A percentile compares a stretch with the other conserved stretches of the same genome.
phyloP scores from a whole-genome alignment of 768 basidiomycete genomes.

The Mycena maculata region DNA sequence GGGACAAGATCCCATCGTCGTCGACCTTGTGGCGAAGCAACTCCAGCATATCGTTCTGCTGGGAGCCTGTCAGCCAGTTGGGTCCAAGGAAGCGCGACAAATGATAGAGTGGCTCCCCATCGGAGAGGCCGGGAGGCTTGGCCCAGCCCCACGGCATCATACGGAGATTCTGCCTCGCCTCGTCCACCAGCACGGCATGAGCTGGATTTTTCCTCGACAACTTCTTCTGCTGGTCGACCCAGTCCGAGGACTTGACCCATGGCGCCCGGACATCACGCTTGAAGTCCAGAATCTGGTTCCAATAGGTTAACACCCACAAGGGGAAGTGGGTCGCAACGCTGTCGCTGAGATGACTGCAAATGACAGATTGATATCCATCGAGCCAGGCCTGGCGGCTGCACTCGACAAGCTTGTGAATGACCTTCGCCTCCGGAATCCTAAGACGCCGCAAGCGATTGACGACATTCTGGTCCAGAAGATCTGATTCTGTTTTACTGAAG shows the following conservation, averaged over 20 bases:
- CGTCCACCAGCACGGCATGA: not conserved
- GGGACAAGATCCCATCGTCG: not conserved
- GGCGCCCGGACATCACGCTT: not conserved
- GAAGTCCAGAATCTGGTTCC: not conserved
- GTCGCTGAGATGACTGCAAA: not conserved
- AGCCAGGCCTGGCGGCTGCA: not conserved
- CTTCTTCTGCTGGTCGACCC: slow-evolving; percentile 5
- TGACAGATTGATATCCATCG: not conserved
- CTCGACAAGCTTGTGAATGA: slow-evolving; percentile 1
- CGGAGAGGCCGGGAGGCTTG: slow-evolving; percentile 7
- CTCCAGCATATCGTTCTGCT: slow-evolving; percentile 24
- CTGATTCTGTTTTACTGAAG: not conserved
- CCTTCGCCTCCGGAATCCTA: not conserved
- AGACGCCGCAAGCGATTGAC: not conserved
- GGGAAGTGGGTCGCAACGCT: not conserved
- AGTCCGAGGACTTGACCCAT: slow-evolving; percentile 2
- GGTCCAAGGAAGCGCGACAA: slow-evolving; percentile 19
- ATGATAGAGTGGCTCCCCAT: slow-evolving; percentile 3
- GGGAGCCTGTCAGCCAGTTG: slow-evolving; percentile 5
- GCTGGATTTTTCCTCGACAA: not conserved
- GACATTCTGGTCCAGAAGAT: not conserved
- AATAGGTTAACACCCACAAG: slow-evolving; percentile 6
- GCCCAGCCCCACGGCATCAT: slow-evolving; percentile 17
- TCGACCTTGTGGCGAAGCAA: slow-evolving; percentile 12
- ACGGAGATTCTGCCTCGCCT: not conserved